These are phyloP conservation scores for Zasmidium cellare DNA, from an alignment of 2,329 filamentous ascomycete species.

Conservation along the genomic window DNA sequence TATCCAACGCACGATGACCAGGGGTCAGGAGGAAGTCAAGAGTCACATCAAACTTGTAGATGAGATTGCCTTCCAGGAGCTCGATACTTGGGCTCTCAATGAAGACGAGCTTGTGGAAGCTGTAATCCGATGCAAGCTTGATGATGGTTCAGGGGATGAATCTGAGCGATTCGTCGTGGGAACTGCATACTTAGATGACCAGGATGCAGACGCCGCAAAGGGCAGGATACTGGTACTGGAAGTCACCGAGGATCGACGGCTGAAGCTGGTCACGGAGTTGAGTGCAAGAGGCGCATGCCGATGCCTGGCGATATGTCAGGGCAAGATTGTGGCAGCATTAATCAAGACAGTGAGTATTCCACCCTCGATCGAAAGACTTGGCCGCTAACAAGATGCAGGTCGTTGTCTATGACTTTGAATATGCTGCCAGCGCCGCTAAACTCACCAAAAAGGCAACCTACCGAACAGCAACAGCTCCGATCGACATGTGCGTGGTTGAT, in stretches of 20 bases:
- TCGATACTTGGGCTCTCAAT: conserved; percentile 69
- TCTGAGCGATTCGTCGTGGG: conserved; percentile 88
- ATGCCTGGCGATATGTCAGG: conserved; percentile 71
- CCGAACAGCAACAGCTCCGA: conserved; percentile 78
- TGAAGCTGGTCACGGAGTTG: conserved; percentile 70
- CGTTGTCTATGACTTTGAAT: conserved; percentile 59
- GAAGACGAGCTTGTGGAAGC: conserved; percentile 78
- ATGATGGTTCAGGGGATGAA: conserved; percentile 55
- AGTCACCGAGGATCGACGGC: conserved; percentile 70
- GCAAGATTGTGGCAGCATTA: conserved; percentile 81
- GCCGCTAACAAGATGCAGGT: conserved; percentile 42
- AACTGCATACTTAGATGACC: conserved; percentile 72
- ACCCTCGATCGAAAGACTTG: too few relatives aligned
- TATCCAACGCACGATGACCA: conserved; percentile 69
- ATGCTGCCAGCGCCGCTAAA: conserved; percentile 54
- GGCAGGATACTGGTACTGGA: conserved; percentile 86
- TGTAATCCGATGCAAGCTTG: conserved; percentile 74
- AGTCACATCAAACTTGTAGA: conserved; percentile 89
- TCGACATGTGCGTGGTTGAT: conserved; percentile 73
- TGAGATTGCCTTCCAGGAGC: conserved; percentile 78
- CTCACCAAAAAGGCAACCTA: conserved; percentile 74
- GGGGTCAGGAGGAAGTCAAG: conserved; percentile 71
- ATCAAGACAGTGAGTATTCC: conserved; percentile 71
- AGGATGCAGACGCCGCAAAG: conserved; percentile 53
- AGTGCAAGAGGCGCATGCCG: conserved; percentile 78